Percentiles rank a stretch among this genome's conserved stretches.
Conservation (phyloP, 2,329 filamentous ascomycete genomes). For the Nemania abortiva region DNA sequence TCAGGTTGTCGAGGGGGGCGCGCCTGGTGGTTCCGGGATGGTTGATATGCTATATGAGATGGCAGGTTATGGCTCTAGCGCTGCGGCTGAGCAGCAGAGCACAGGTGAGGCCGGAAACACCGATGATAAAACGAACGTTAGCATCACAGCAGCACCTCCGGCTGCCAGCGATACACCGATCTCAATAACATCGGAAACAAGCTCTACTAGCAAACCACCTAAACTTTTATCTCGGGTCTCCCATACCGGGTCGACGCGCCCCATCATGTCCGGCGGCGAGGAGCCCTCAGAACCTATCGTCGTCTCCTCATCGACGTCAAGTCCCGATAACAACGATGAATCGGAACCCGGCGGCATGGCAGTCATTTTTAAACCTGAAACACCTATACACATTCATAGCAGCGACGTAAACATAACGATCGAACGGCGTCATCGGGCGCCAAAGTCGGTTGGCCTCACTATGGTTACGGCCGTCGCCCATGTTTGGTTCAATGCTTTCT, state of each 20-base stretch:
- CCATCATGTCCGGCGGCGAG: constrained; percentile 5
- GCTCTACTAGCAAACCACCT: constrained; percentile 32
- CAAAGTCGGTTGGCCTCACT: constrained; percentile 81
- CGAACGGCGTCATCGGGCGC: constrained; percentile 84
- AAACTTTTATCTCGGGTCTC: constrained; percentile 42
- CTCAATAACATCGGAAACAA: constrained; percentile 31
- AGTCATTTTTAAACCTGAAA: constrained; percentile 80
- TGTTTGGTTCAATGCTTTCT: constrained; percentile 96
- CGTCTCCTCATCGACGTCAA: constrained; percentile 39
- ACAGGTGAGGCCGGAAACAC: constrained; percentile 52
- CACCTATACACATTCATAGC: constrained; percentile 77
- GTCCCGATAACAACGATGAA: constrained; percentile 50
- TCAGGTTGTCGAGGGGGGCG: constrained; percentile 71
- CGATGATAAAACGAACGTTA: constrained; percentile 28
- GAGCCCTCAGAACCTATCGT: constrained; percentile 23
- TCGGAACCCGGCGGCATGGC: constrained; percentile 73
- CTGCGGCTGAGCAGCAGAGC: constrained; percentile 51
- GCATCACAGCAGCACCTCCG: constrained; percentile 25
- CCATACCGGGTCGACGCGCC: constrained; percentile 30
- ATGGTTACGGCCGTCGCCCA: constrained; percentile 95
- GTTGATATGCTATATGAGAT: constrained; percentile 67
- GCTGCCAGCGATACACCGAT: constrained; percentile 32
- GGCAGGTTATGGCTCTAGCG: constrained; percentile 55
- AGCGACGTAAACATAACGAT: constrained; percentile 93
- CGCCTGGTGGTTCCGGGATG: constrained; percentile 63